These are phyloP conservation scores for Arachis stenosperma DNA, from an alignment of 306 rosid genomes.

Conservation along the genomic window DNA sequence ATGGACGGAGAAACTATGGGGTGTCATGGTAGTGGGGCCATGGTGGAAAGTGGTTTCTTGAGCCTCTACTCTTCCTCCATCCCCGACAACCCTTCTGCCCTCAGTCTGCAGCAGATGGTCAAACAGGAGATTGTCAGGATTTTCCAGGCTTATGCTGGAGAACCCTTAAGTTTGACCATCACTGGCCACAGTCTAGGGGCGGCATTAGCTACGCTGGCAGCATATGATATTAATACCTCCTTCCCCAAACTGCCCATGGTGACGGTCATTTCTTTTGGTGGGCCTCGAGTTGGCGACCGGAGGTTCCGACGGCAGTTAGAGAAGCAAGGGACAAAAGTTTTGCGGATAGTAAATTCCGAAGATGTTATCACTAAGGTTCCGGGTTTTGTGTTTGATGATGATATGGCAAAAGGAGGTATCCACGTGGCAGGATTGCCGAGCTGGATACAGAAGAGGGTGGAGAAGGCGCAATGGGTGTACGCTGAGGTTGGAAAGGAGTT, in stretches of 20 bases:
- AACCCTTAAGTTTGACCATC: constrained; percentile 62
- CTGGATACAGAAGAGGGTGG: constrained; percentile 60
- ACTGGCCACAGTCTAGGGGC: constrained; percentile 85
- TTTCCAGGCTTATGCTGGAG: constrained; percentile 43
- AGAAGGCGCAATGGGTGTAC: constrained; percentile 59
- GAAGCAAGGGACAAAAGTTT: constrained; percentile 60
- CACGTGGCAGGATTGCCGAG: constrained; percentile 38
- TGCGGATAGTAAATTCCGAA: constrained; percentile 75
- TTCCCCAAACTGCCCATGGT: constrained; percentile 44
- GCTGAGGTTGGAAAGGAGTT: constrained; percentile 78
- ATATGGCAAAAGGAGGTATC: neutral
- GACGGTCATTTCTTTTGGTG: constrained; percentile 70
- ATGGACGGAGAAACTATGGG: neutral
- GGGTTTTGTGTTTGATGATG: constrained; percentile 58
- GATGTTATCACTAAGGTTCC: constrained; percentile 75
- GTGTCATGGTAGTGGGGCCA: constrained; percentile 27
- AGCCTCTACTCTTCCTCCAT: constrained; percentile 61
- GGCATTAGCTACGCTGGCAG: constrained; percentile 61
- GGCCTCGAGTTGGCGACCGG: constrained; percentile 69
- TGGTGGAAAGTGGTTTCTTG: constrained; percentile 76
- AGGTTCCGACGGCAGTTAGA: constrained; percentile 54
- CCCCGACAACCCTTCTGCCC: neutral
- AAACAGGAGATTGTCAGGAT: constrained; percentile 46
- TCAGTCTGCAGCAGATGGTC: constrained; percentile 57
- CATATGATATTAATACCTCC: constrained; percentile 51